A percentile compares a stretch with the other conserved stretches of the same genome.
Evolutionary conservation across 306 rosid species (phyloP).

Genomic region (Vachellia collinsii): DNA sequence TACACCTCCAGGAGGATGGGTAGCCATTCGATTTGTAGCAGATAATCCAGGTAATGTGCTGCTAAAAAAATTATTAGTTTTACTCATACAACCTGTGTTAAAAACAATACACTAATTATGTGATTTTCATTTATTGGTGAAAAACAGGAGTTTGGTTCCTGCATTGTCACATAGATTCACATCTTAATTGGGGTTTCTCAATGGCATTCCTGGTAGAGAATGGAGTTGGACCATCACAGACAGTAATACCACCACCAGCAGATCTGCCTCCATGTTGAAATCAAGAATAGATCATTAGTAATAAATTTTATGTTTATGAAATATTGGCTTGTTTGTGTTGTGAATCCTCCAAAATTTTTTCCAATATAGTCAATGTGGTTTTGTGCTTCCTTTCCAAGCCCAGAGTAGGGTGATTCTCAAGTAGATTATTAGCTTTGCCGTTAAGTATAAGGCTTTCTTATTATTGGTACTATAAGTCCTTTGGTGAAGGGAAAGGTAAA

Average conservation of each 20-base stretch:
- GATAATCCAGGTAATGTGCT: conserved; percentile 20
- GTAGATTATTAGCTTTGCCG: conserved; percentile 22
- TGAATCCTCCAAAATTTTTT: conserved; percentile 14
- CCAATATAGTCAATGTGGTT: conserved; percentile 16
- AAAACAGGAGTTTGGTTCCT: conserved; percentile 56
- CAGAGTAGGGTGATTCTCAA: conserved; percentile 32
- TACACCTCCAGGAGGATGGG: conserved; percentile 28
- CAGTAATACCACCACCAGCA: conserved; percentile 68
- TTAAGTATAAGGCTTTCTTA: conserved; percentile 28
- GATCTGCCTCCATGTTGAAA: conserved; percentile 53
- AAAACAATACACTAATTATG: not conserved
- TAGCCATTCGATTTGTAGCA: conserved; percentile 22
- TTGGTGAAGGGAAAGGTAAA: not conserved
- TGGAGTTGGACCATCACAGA: conserved; percentile 53
- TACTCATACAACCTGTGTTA: not conserved
- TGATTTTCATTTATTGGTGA: not conserved
- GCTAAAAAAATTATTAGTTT: not conserved
- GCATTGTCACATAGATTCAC: conserved; percentile 67
- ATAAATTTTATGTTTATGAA: not conserved
- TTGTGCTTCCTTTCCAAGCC: conserved; percentile 20
- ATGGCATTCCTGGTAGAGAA: conserved; percentile 69
- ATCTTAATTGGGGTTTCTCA: conserved; percentile 54
- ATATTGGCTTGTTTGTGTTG: not conserved
- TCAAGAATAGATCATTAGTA: not conserved
- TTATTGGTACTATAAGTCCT: not conserved